Conservation (phyloP, 176 grass and related monocot species). For the Bolboschoenus planiculmis region DNA sequence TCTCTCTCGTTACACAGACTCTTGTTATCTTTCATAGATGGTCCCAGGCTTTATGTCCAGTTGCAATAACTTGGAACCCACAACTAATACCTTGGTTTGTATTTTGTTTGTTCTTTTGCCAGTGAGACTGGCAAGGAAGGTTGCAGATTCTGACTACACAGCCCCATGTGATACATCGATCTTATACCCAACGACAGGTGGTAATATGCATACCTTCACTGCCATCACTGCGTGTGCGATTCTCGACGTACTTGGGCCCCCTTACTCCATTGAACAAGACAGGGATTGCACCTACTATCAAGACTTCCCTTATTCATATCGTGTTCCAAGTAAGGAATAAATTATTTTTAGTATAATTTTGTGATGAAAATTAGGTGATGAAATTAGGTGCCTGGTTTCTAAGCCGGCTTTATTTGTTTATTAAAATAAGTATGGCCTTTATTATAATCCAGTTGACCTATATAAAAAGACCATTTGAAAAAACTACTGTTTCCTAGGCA, state of each 20-base stretch:
- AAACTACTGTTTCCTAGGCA: background rate
- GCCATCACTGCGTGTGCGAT: slow-evolving; percentile 50
- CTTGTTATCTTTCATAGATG: too few species aligned
- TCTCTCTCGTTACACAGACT: background rate
- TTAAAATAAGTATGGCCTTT: background rate
- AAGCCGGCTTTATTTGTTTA: background rate
- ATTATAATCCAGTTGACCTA: background rate
- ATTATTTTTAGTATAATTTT: background rate
- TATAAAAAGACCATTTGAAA: background rate
- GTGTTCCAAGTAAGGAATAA: slow-evolving; percentile 36
- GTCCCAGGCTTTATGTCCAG: too few species aligned
- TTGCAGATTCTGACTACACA: slow-evolving; percentile 57
- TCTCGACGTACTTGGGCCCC: slow-evolving; percentile 68
- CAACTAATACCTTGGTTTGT: background rate
- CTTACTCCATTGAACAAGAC: slow-evolving; percentile 67
- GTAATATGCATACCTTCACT: slow-evolving; percentile 74
- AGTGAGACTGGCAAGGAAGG: slow-evolving; percentile 59
- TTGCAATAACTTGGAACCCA: background rate
- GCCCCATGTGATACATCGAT: slow-evolving; percentile 64
- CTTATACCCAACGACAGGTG: slow-evolving; percentile 64
- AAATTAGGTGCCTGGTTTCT: background rate
- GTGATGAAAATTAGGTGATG: too few species aligned
- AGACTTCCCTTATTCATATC: slow-evolving; percentile 30
- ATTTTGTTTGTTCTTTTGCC: background rate
- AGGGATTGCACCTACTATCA: slow-evolving; percentile 79